These are phyloP conservation scores for Geosmithia flava DNA, from an alignment of 2,329 filamentous ascomycete genomes.

Conservation along the genomic window DNA sequence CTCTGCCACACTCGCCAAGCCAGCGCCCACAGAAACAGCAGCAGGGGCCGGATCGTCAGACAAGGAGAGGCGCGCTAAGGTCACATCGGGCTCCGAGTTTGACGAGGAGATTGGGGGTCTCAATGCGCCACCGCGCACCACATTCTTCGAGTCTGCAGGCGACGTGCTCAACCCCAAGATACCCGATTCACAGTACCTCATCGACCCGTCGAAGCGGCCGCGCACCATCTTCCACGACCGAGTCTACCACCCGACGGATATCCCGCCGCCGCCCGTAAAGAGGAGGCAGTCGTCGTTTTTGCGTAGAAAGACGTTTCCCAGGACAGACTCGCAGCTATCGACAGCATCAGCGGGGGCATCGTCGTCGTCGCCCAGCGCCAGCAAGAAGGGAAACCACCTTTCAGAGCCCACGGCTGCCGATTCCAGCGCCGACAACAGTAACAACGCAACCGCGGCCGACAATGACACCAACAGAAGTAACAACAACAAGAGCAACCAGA, in stretches of 20 bases:
- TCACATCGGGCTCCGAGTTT: conserved; percentile 38
- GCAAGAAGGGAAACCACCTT: not conserved
- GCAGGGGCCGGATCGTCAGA: conserved; percentile 4
- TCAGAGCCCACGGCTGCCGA: not conserved
- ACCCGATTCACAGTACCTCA: conserved; percentile 67
- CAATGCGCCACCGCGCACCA: conserved; percentile 73
- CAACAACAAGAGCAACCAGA: conserved; percentile 15
- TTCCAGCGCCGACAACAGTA: conserved; percentile 25
- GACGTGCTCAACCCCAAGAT: conserved; percentile 86
- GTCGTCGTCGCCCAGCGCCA: not conserved
- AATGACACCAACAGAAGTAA: conserved; percentile 17
- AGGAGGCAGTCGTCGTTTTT: conserved; percentile 28
- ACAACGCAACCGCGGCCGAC: too few relatives aligned
- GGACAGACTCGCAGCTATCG: conserved; percentile 6
- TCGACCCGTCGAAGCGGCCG: conserved; percentile 69
- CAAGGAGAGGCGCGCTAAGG: conserved; percentile 13
- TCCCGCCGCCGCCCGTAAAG: conserved; percentile 66
- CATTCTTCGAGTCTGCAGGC: conserved; percentile 88
- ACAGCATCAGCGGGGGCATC: conserved; percentile 8
- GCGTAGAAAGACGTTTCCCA: conserved; percentile 15
- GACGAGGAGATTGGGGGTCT: conserved; percentile 31
- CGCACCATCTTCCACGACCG: conserved; percentile 95
- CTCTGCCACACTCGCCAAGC: not conserved
- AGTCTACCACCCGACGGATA: conserved; percentile 86
- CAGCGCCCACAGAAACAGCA: not conserved